Evolutionary conservation across 129 eudicot species (phyloP).

Genomic region (Apium graveolens): DNA sequence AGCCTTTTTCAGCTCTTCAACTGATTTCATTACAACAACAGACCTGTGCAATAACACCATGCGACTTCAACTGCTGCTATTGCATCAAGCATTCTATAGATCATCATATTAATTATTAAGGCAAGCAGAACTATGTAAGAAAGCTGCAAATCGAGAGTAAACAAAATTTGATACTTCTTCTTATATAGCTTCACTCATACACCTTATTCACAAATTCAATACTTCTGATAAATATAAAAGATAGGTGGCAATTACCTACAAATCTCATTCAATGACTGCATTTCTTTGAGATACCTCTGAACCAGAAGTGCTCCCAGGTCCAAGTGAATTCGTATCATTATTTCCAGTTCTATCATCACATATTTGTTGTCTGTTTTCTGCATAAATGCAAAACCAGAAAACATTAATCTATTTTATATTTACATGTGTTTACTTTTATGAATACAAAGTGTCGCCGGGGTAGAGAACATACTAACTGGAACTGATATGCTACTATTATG

Average conservation of each 20-base stretch:
- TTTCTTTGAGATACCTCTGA: slow-evolving; percentile 48
- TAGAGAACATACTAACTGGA: slow-evolving; percentile 21
- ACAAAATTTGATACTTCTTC: not conserved
- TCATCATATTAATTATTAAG: not conserved
- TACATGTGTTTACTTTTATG: not conserved
- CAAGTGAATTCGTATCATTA: slow-evolving; percentile 18
- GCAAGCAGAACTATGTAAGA: not conserved
- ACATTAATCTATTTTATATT: not conserved
- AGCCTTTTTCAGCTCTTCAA: not conserved
- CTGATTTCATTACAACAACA: not conserved
- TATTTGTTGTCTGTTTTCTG: slow-evolving; percentile 23
- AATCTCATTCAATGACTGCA: slow-evolving; percentile 23
- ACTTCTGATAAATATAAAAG: not conserved
- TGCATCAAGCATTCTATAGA: not conserved
- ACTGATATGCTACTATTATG: slow-evolving; percentile 19
- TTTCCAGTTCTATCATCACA: slow-evolving; percentile 15
- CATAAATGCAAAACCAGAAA: not conserved
- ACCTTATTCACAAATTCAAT: not conserved
- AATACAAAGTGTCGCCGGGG: not conserved
- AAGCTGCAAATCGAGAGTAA: not conserved
- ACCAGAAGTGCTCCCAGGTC: slow-evolving; percentile 22
- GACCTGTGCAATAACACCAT: not conserved
- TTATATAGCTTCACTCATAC: not conserved
- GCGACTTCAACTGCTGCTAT: not conserved
- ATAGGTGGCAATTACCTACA: not conserved